Evolutionary conservation across 1,284 basidiomycete species (phyloP), one percentile per base, ranked within the genome.

Genomic region (Ganoderma boninense): DNA sequence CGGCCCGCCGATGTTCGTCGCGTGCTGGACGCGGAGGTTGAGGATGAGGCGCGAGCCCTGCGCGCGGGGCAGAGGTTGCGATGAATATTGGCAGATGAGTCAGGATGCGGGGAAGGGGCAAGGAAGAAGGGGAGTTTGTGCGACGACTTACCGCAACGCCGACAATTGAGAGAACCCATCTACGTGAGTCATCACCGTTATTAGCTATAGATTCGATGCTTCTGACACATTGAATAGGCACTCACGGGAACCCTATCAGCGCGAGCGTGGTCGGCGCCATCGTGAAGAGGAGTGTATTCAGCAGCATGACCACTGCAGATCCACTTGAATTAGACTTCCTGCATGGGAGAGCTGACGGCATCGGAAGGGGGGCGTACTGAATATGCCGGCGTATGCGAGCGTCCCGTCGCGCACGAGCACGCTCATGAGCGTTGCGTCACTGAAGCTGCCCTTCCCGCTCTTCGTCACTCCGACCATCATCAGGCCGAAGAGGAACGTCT

Each of bases 351-450:
- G 4, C 5, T 35, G 14, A 26, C 29, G 6, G 29, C 16, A 26
- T 11, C 16, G 18, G 16, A 16, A 54, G 8, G 11, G 26, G 0
- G 35, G 23, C 76, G 32, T 57, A 81, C 80, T 67, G 69, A 78
- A 77, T 40, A 75, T 74, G 49, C 78, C 65, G 13, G 67, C 57
- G 59, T 78, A 79, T 2, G 79, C 78, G 71, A 78, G 77, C 16
- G 80, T 79, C 7, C 82, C 80, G 68, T 84, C 83, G 43, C 83
- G 80, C 23, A 82, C 75, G 43, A 84, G 69, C n/a, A 82, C 71
- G 5, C 67, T 73, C 32, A 84, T 49, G 10, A 84, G 74, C 14
- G 77, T 76, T 2, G 77, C 76, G 54, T 77, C 72, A 11, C 77
- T 77, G 79, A 80, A 82, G 13, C 73, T 71, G 4, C 13, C 5